Conservation (phyloP, 192 early-diverging fungal genomes). For the Entomortierella lignicola region DNA sequence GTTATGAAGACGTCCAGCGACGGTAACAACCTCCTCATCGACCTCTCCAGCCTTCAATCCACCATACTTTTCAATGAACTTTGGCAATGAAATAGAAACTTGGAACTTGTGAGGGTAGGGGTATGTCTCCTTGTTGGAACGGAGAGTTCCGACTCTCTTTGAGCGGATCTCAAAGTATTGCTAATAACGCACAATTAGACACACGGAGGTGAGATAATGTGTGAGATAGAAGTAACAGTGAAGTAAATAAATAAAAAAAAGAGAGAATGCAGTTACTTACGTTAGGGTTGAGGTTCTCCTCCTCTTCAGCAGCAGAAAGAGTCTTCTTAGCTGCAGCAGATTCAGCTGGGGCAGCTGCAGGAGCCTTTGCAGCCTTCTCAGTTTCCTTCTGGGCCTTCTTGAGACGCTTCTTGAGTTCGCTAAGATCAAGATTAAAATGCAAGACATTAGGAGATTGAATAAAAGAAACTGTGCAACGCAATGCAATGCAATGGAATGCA, state of each 20-base stretch:
- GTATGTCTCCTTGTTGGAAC: slow-evolving; percentile 83
- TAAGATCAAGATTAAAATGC: slow-evolving; percentile 39
- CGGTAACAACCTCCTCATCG: slow-evolving; percentile 73
- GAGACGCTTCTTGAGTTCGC: slow-evolving; percentile 91
- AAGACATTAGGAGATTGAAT: not conserved
- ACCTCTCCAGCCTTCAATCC: slow-evolving; percentile 76
- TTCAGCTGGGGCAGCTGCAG: slow-evolving; percentile 64
- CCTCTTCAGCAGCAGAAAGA: slow-evolving; percentile 75
- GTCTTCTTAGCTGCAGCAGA: slow-evolving; percentile 55
- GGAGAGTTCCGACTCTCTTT: slow-evolving; percentile 84
- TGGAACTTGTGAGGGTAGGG: slow-evolving; percentile 99
- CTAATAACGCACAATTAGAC: slow-evolving; percentile 29
- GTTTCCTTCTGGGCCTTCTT: slow-evolving; percentile 94
- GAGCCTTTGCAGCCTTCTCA: slow-evolving; percentile 67
- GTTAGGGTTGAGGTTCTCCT: slow-evolving; percentile 88
- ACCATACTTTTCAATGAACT: slow-evolving; percentile 88
- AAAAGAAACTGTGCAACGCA: not conserved
- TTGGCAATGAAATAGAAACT: slow-evolving; percentile 84
- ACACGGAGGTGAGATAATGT: not conserved
- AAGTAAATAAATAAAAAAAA: not conserved
- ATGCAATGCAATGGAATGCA: not conserved
- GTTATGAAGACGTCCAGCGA: slow-evolving; percentile 97
- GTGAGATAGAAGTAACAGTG: slow-evolving; percentile 4
- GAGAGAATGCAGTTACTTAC: slow-evolving; percentile 51
- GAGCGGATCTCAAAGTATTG: slow-evolving; percentile 98